Conservation (phyloP, 306 rosid species). For the Dryas drummondii region DNA sequence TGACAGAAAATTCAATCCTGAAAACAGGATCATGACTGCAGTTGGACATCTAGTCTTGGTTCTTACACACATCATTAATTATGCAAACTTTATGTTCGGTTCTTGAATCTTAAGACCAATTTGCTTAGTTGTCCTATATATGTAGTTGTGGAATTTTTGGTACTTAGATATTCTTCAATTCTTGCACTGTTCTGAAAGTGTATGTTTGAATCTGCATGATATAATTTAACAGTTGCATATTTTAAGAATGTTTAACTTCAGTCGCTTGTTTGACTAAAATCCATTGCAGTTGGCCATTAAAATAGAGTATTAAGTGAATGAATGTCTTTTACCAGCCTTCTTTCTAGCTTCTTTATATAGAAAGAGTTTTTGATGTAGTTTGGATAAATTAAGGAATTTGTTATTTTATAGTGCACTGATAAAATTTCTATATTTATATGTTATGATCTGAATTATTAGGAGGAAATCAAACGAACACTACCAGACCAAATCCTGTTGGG, state of each 20-base stretch:
- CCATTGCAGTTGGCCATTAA: background rate
- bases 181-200: background rate
- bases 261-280: background rate
- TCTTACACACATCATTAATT: background rate
- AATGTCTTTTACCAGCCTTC: background rate
- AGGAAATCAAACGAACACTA: slow-evolving; percentile 47
- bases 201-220: background rate
- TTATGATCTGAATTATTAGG: slow-evolving; percentile 29
- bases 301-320: background rate
- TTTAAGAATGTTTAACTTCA: background rate
- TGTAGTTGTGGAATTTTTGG: background rate
- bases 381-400: background rate
- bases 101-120: background rate
- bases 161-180: background rate
- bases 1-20: background rate
- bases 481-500: slow-evolving; percentile 33
- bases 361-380: background rate
- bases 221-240: background rate
- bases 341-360: background rate
- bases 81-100: background rate
- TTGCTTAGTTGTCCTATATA: background rate
- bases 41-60: background rate
- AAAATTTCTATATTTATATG: background rate
- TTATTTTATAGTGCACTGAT: background rate
- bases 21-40: background rate